phyloP scores from a whole-genome alignment of 2,329 filamentous ascomycete genomes.

The Verticillium tricorpus region DNA sequence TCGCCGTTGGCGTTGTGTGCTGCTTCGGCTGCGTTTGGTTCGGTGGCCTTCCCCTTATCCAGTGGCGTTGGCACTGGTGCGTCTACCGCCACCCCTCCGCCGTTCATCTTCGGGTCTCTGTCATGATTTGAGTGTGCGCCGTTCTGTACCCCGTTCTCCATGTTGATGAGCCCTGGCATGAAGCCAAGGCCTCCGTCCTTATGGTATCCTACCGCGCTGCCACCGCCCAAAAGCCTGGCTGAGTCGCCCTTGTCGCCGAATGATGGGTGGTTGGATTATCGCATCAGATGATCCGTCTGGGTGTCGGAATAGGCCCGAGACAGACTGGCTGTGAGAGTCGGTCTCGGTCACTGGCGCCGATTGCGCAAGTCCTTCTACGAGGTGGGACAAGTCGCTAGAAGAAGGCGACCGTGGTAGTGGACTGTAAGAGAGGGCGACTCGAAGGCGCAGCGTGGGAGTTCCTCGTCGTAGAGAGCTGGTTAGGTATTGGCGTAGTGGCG shows the following conservation, averaged over 20 bases:
- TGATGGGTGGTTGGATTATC: neutral
- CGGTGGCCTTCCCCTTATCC: constrained; percentile 28
- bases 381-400: neutral
- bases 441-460: neutral
- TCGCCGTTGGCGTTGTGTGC: neutral
- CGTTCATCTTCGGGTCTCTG: constrained; percentile 41
- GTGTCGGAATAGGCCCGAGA: neutral
- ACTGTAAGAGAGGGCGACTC: neutral
- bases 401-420: neutral
- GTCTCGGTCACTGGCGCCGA: constrained; percentile 12
- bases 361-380: constrained; percentile 8
- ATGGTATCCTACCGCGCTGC: constrained; percentile 11
- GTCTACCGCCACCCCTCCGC: constrained; percentile 14
- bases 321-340: constrained; percentile 2
- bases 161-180: constrained; percentile 51
- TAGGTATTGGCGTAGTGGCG: neutral
- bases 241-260: neutral
- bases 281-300: neutral
- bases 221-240: constrained; percentile 5
- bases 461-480: neutral
- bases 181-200: constrained; percentile 14
- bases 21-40: neutral
- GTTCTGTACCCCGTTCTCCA: constrained; percentile 51
- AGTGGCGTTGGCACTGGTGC: neutral
- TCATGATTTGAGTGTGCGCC: constrained; percentile 53